Base-by-base conservation (phyloP, 805 yeast species). In the Saturnispora bothae region DNA sequence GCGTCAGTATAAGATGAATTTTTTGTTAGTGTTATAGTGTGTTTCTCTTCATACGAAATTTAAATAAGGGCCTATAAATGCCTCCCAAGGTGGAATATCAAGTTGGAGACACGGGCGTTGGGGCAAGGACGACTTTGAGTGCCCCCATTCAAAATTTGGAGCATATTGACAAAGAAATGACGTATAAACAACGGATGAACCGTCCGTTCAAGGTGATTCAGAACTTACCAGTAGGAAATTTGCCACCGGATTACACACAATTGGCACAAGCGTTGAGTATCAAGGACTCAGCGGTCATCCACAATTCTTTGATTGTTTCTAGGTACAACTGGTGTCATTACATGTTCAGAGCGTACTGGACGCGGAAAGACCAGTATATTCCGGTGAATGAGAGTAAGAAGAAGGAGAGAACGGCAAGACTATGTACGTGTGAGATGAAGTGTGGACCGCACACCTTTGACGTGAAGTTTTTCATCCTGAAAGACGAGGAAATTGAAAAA, bases 361-460 rank as follows among this genome's bases (percentile, higher is more conserved):
- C 63, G 3, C 49, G 63, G 41, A 53, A 60, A 39, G 65, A 61
- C 21, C 76, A 42, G 39, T 69, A 77, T 66, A 39, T 73, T 63
- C 54, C 66, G 54, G 54, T 60, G 39, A 54, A 65, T 43, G 68
- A 65, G 40, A 36, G 27, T 15, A 57, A 60, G 30, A 69, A 61
- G 49, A 59, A 94, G 49, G 96, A 89, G 46, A 77, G 77, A 40
- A 86, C 88, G 95, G 79, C 85, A 43, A 86, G 85, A 53, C 62
- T 92, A 40, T 75, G 89, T 48, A 96, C 88, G 48, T 76, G 88
- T 43, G 60, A 64, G 2, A 59, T 86, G 60, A 64, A 66, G 9
- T 66, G 81, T 17, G 97, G 96, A 0, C 95, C 96, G 0, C 98
- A 89, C 58, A 58, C 64, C 0, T 84, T 84, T 59, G 84, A 78